Conservation (phyloP, 345 rosid species). For the Erysimum cheiranthoides region DNA sequence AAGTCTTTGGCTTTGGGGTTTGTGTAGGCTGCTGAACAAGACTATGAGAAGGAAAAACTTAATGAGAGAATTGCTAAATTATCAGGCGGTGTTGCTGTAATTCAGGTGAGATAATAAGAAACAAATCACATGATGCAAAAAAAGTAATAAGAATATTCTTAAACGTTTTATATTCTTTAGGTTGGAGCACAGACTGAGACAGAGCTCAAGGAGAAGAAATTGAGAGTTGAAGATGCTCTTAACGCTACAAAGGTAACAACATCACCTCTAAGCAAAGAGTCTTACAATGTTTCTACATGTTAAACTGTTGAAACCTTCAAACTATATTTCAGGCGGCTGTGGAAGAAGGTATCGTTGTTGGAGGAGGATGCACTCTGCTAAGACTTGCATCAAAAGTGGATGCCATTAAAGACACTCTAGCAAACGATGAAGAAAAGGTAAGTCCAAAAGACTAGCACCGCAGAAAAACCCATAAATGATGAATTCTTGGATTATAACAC, state of each 20-base stretch:
- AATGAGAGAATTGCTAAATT: slow-evolving; percentile 88
- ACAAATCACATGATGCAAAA: slow-evolving; percentile 5
- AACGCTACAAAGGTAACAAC: slow-evolving; percentile 86
- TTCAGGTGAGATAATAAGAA: slow-evolving; percentile 54
- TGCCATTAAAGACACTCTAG: slow-evolving; percentile 68
- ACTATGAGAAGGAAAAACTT: slow-evolving; percentile 93
- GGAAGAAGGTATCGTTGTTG: slow-evolving; percentile 88
- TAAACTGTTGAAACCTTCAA: not conserved
- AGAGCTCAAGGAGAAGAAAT: slow-evolving; percentile 89
- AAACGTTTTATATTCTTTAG: slow-evolving; percentile 34
- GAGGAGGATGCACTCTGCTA: slow-evolving; percentile 79
- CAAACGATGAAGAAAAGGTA: slow-evolving; percentile 86
- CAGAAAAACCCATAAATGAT: not conserved
- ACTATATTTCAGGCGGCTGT: slow-evolving; percentile 52
- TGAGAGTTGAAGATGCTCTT: slow-evolving; percentile 97
- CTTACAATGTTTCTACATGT: not conserved
- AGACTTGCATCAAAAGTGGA: slow-evolving; percentile 72
- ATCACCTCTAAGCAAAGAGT: not conserved
- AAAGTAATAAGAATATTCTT: not conserved
- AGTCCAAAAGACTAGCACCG: not conserved
- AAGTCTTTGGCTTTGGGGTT: not conserved
- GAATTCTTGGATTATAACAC: not conserved
- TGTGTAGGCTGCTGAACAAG: slow-evolving; percentile 83
- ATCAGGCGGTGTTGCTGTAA: slow-evolving; percentile 77
- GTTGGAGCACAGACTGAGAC: slow-evolving; percentile 86